Evolutionary conservation across 345 rosid species (phyloP), one percentile per base, ranked within the genome.

Genomic region (Physaria fendleri): DNA sequence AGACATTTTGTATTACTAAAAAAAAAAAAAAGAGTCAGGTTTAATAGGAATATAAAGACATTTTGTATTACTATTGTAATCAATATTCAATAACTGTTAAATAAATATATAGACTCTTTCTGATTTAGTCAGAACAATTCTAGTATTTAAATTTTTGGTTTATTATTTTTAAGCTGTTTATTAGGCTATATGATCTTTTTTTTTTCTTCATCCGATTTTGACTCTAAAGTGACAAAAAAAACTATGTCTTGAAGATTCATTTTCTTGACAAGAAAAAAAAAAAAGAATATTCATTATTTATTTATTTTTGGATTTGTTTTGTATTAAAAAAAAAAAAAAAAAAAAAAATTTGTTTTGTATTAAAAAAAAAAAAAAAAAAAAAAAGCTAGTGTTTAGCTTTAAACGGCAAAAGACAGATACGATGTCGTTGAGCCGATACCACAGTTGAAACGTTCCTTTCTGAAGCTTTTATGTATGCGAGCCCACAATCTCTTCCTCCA

Each of bases 401-500:
- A 44, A 3, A 34, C 2, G 18, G 54, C 22, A 55, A 42, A 27
- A 9, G 13, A 3, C 0, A 0, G 30, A 44, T 18, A 45, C 40
- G 63, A 2, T 5, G 70, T 56, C 64, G 64, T 29, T 46, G n/a
- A 0, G 3, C 28, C 41, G 20, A 15, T 27, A 2, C 3, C 25
- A 27, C 5, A 8, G 64, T 58, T 66, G 33, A 33, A 59, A 67
- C 20, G 72, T 59, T 3, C 13, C 65, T 67, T 41, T 67, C 65
- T 2, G 57, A 39, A 42, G 29, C 27, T 47, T 15, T 22, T 9
- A 16, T 16, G 24, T 4, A 1, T 4, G 7, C 4, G 68, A 40
- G 20, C 54, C 56, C 44, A 41, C 30, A n/a, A 3, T 9, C 22
- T 43, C 39, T n/a, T 44, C 24, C 55, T 37, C 46, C 38, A 33